Base-by-base conservation (phyloP, 768 basidiomycete genomes). In the Lactarius pseudohatsudake region DNA sequence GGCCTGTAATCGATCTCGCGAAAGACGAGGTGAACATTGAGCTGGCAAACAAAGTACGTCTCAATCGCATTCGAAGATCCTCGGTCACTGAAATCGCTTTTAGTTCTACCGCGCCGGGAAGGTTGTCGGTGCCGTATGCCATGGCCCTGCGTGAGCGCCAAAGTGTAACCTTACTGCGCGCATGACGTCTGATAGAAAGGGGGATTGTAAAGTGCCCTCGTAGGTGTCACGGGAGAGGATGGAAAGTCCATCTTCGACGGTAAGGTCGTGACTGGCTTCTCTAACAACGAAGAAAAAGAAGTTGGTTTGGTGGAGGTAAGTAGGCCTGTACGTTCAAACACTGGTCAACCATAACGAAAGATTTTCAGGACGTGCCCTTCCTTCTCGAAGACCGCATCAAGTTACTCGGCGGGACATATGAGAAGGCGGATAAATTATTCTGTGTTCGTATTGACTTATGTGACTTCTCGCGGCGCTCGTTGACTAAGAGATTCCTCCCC, bases 1-100 rank as follows among this genome's bases (percentile, higher is more conserved):
- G 90, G 0, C 90, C 91, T 15, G 84, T 88, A 43, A 79, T 93
- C 55, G 91, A 93, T 75, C 81, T 93, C 45, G 76, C 90, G 2
- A 70, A 69, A 13, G 85, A 92, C 74, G 74, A 80, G 2, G 75
- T 77, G 53, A 88, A 89, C 74, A 81, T 79, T 69, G 80, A 82
- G 70, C 79, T 92, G 58, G 84, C 83, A 32, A 82, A 81, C 28
- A 76, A 86, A 65, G 88, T 85, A 71, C 34, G 71, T 54, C 38
- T 41, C 40, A 22, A 22, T 45, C 8, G 22, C 6, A 40, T 38
- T 20, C 0, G 20, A 8, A 15, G 18, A 2, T 2, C 1, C 38
- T 56, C 59, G 57, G 13, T 30, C n/a, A 59, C 57, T 66, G 40
- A 58, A 50, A 11, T 40, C n/a, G 41, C 38, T 64, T 20, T 28